These are phyloP conservation scores for Eucalyptus sideroxylon DNA, from an alignment of 345 rosid genomes.

Conservation along the genomic window DNA sequence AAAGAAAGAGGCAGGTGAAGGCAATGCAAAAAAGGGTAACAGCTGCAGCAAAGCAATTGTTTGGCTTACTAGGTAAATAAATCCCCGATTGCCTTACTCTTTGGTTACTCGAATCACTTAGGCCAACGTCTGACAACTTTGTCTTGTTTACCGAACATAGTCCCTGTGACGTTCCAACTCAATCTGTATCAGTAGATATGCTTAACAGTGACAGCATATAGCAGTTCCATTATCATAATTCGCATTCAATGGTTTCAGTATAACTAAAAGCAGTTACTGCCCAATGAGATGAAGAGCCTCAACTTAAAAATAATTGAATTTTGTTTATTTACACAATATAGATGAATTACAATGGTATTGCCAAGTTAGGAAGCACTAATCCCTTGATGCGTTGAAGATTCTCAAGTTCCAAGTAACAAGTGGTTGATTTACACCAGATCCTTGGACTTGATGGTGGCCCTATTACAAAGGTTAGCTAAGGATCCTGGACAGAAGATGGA, in stretches of 20 bases:
- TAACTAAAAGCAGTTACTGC: neutral
- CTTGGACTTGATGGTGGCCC: slow-evolving; percentile 51
- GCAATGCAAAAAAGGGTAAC: slow-evolving; percentile 25
- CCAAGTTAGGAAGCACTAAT: neutral
- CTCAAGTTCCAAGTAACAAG: neutral
- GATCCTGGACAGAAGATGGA: slow-evolving; percentile 58
- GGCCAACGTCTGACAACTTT: neutral
- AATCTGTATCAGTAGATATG: neutral
- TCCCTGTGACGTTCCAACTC: neutral
- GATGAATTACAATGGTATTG: neutral
- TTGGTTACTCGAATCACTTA: neutral
- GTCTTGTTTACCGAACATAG: neutral
- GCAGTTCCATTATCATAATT: neutral
- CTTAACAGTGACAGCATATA: neutral
- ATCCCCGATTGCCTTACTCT: neutral
- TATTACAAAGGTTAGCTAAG: slow-evolving; percentile 37
- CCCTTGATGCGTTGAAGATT: neutral
- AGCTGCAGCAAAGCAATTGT: slow-evolving; percentile 78
- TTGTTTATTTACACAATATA: neutral
- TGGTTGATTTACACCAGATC: slow-evolving; percentile 25
- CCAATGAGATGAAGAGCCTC: neutral
- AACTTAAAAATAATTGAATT: neutral
- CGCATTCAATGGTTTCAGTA: neutral
- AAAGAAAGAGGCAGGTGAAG: slow-evolving; percentile 58
- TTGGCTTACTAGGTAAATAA: slow-evolving; percentile 84